Evolutionary conservation across 345 rosid species (phyloP).

Genomic region (Cardamine chenopodiifolia): DNA sequence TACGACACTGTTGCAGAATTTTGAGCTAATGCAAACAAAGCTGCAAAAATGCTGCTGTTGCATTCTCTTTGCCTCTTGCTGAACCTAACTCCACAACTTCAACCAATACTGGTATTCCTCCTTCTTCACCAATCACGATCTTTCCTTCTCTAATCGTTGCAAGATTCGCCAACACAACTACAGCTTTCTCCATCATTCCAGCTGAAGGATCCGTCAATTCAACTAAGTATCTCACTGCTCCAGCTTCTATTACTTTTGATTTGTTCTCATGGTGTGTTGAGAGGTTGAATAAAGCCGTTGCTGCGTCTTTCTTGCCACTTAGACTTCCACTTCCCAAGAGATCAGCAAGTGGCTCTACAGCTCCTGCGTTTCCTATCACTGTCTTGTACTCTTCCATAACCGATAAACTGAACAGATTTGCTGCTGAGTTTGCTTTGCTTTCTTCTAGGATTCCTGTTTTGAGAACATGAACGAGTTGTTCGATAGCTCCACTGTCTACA

Average conservation of each 20-base stretch:
- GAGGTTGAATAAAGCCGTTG: conserved; percentile 82
- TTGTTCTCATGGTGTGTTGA: conserved; percentile 87
- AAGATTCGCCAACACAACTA: conserved; percentile 89
- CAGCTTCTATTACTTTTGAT: conserved; percentile 74
- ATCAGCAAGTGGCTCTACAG: conserved; percentile 81
- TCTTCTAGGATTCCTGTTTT: conserved; percentile 81
- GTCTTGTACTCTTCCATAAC: conserved; percentile 79
- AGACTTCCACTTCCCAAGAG: conserved; percentile 81
- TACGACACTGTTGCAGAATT: conserved; percentile 67
- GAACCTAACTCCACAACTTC: conserved; percentile 97
- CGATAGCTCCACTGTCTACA: conserved; percentile 72
- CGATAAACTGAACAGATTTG: conserved; percentile 85
- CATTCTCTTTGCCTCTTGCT: conserved; percentile 89
- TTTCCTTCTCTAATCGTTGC: conserved; percentile 80
- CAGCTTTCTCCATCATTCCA: conserved; percentile 95
- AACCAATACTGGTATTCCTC: conserved; percentile 82
- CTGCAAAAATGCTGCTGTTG: conserved; percentile 89
- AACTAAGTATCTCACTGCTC: conserved; percentile 83
- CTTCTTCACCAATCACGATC: conserved; percentile 73
- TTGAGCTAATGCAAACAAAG: conserved; percentile 64
- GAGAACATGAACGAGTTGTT: conserved; percentile 78
- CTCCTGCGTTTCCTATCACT: conserved; percentile 84
- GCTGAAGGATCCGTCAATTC: conserved; percentile 90
- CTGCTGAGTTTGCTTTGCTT: conserved; percentile 91
- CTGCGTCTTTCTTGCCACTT: conserved; percentile 90